phyloP scores from a whole-genome alignment of 352 stramenopile genomes.

The Phytopythium sindhum region DNA sequence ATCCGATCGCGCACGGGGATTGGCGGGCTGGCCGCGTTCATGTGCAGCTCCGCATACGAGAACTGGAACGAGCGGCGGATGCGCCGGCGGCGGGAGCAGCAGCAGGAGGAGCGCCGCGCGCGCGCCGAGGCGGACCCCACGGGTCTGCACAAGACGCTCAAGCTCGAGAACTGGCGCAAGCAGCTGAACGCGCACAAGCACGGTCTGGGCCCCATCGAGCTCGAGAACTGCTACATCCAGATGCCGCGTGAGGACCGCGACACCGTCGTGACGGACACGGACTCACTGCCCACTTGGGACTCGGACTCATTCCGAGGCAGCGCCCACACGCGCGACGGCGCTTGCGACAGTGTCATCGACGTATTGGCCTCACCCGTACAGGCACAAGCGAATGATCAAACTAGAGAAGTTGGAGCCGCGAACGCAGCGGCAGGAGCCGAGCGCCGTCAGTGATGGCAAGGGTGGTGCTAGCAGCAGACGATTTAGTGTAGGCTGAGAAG shows the following conservation, averaged over 20 bases:
- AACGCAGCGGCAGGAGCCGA: background rate
- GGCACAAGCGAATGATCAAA: background rate
- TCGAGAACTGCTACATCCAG: conserved; percentile 26
- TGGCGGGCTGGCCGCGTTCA: background rate
- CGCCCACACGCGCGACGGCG: background rate
- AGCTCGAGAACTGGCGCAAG: conserved; percentile 31
- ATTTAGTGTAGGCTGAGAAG: background rate
- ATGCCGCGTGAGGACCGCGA: conserved; percentile 9
- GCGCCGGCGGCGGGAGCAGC: background rate
- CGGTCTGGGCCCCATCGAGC: conserved; percentile 15
- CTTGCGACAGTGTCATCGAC: background rate
- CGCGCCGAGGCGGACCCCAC: background rate
- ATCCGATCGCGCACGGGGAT: conserved; percentile 10
- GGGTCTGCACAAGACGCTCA: conserved; percentile 18
- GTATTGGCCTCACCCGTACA: background rate
- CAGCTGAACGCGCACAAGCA: conserved; percentile 15
- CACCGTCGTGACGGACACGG: conserved; percentile 2
- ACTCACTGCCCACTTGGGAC: conserved; percentile 1
- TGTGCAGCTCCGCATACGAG: background rate
- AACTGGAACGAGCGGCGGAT: background rate
- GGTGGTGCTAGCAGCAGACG: background rate
- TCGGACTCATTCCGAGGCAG: background rate
- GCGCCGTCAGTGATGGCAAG: background rate
- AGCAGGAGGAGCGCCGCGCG: background rate
- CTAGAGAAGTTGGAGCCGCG: background rate